Base-by-base conservation (phyloP, 2,329 filamentous ascomycete species). In the Xenosphaeropsis pyriputrescens region DNA sequence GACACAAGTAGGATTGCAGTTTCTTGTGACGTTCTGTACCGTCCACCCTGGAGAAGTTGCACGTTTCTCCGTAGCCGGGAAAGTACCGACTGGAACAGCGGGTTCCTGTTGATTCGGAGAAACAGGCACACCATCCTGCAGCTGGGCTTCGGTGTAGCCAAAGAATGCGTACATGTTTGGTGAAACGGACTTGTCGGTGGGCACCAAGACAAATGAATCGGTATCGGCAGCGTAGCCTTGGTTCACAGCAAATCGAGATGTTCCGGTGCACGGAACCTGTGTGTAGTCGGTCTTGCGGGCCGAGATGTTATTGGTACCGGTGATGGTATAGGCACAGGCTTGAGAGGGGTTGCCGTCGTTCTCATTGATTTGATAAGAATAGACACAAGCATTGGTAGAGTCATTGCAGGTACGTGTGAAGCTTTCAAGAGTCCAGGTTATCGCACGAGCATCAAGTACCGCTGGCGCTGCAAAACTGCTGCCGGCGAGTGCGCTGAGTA, bases 341-440 rank as follows among this genome's bases (percentile, higher is more conserved):
- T 15, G 16, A 11, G 16, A 14, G 14, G 30, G 30, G 6, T 14
- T 32, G n/a, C 30, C 30, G 14, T 32, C 30, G 30, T 32, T 32
- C 13, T 32, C 30, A 17, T 32, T 32, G 30, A 26, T 14, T 17
- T 6, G 18, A n/a, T 15, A 13, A 4, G 19, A 13, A 19, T 15
- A 19, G 5, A 13, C 9, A 31, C 18, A 22, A 32, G 34, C 6
- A 17, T 6, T 16, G 18, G 29, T 37, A 15, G 18, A 18, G 12
- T 13, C 8, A 4, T 26, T 22, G 18, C 26, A 38, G 22, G 9
- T 16, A 32, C 44, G 39, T 29, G 37, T 41, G 12, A 46, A 42
- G 18, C 32, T 18, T 2, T 29, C 33, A 6, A 44, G 34, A 11
- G 35, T 42, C 44, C 44, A 46, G 9, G 18, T 15, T 13, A 35